Base-by-base conservation (phyloP, 371 early-diverging fungal genomes). In the Mortierella sp. region DNA sequence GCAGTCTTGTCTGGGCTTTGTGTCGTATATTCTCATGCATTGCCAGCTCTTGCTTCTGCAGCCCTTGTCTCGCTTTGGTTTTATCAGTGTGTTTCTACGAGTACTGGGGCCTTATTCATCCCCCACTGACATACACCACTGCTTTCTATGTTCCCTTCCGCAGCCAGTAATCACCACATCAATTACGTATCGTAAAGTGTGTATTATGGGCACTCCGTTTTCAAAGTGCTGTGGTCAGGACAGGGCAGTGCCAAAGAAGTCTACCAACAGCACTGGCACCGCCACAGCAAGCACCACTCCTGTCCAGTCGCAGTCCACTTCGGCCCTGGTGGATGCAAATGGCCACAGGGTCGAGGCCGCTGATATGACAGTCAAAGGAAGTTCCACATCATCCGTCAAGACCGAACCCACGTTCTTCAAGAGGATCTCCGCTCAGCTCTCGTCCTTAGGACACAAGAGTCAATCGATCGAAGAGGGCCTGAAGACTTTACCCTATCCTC, bases 221-320 rank as follows among this genome's bases (percentile, higher is more conserved):
- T 72, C 72, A 41, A 65, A 65, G 56, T 71, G 65, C 50, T 71
- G 72, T 56, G 51, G 43, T 15, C 34, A 48, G 47, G 58, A 72
- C 49, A 48, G 60, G 12, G 56, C 52, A 19, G 37, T 50, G n/a
- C 32, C 60, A 27, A 28, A 42, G 39, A 41, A 47, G 53, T 7
- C 43, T 23, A 21, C n/a, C 23, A 55, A 26, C 34, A 39, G 27
- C 12, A 44, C 0, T 42, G 19, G 50, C 6, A 32, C 53, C 47
- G 49, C 28, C 7, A 44, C 68, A 56, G 6, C 26, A 42, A 17
- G 23, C 28, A 24, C 11, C 7, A 14, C 37, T 14, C 39, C 50
- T 32, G 41, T 37, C 43, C 17, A 24, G 42, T 4, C 44, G 17
- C 23, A n/a, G 7, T 44, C 56, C 32, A 44, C 56, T 4, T 43